phyloP scores from a whole-genome alignment of 805 yeast species.

The Kuraishia cidri region DNA sequence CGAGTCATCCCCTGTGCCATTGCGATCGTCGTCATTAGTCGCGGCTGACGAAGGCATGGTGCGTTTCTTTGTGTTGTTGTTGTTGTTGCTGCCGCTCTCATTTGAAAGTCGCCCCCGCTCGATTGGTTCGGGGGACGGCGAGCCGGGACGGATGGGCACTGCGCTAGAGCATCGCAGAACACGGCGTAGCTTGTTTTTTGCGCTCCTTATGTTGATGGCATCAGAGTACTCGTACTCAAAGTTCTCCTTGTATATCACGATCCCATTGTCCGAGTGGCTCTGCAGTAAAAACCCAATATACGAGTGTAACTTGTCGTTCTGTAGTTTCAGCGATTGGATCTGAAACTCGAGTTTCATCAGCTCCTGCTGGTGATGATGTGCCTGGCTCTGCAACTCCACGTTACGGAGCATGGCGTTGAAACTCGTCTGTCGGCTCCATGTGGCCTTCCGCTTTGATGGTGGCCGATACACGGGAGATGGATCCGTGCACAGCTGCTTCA shows the following conservation, averaged over 20 bases:
- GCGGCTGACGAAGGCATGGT: too few species aligned
- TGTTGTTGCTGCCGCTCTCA: too few species aligned
- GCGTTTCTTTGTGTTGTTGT: too few species aligned
- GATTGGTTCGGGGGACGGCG: too few species aligned
- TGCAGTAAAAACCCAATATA: constrained; percentile 51
- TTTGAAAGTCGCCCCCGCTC: too few species aligned
- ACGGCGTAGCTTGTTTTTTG: constrained; percentile 29
- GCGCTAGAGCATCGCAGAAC: constrained; percentile 23
- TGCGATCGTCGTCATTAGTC: too few species aligned
- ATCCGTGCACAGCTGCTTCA: not conserved
- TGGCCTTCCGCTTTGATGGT: not conserved
- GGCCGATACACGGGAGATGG: not conserved
- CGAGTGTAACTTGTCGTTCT: constrained; percentile 46
- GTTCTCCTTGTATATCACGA: constrained; percentile 9
- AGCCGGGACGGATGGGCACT: constrained; percentile 15
- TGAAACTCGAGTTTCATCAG: constrained; percentile 43
- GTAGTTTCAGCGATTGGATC: constrained; percentile 41
- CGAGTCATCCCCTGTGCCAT: too few species aligned
- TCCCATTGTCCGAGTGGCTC: constrained; percentile 26
- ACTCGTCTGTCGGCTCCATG: not conserved
- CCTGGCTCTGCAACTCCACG: constrained; percentile 4
- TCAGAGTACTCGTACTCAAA: constrained; percentile 38
- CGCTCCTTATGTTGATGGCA: constrained; percentile 39
- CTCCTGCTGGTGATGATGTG: constrained; percentile 27
- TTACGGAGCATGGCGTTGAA: not conserved